Evolutionary conservation across 495 filamentous ascomycete genomes (phyloP).

Genomic region (Aspergillus ostianus): DNA sequence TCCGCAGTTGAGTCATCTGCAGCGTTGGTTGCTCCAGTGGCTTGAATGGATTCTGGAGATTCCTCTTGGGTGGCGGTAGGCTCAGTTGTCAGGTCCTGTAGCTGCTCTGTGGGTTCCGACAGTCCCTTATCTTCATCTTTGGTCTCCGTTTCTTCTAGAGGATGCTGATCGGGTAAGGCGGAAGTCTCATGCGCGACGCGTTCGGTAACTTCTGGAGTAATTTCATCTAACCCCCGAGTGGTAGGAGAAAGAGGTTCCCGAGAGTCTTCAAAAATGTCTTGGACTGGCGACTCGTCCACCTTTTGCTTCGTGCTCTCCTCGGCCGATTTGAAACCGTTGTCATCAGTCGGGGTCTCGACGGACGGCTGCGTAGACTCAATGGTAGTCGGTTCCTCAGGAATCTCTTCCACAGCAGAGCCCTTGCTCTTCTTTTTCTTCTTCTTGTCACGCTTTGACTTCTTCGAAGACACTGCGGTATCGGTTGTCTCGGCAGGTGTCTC

Average conservation of each 20-base stretch:
- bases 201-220: background rate
- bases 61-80: background rate
- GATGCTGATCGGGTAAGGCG: background rate
- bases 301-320: background rate
- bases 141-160: background rate
- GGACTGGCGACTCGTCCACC: background rate
- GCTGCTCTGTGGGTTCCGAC: background rate
- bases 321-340: background rate
- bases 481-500: conserved; percentile 6
- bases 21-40: background rate
- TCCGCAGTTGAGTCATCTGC: background rate
- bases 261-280: background rate
- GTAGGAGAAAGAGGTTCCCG: background rate
- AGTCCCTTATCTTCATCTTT: background rate
- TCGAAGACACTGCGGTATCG: conserved; percentile 20
- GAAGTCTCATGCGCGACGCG: background rate
- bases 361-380: conserved; percentile 1
- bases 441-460: conserved; percentile 37
- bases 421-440: conserved; percentile 39
- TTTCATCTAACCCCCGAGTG: background rate
- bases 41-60: background rate
- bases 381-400: conserved; percentile 6
- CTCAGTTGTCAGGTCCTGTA: background rate
- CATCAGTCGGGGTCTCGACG: background rate
- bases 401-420: conserved; percentile 13